phyloP scores from a whole-genome alignment of 768 basidiomycete species.

The Lentinula boryana region DNA sequence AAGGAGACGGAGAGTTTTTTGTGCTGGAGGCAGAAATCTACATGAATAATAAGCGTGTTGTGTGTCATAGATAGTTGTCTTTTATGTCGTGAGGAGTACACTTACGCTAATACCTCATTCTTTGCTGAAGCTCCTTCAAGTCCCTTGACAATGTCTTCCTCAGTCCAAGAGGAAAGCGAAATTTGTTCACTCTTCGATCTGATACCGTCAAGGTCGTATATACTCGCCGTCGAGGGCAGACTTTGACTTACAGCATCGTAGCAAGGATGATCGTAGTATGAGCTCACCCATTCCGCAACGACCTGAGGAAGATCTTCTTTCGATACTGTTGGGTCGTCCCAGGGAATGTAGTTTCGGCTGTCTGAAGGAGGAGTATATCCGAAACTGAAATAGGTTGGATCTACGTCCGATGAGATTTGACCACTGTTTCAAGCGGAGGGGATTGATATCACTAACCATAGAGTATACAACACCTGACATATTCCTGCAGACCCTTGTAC shows the following conservation, averaged over 20 bases:
- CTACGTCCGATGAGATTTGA: background rate
- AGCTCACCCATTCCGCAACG: conserved; percentile 8
- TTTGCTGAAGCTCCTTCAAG: conserved; percentile 1
- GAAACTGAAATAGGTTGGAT: conserved; percentile 8
- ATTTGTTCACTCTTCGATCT: background rate
- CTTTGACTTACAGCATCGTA: background rate
- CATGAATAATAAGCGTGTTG: too few relatives aligned
- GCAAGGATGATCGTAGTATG: conserved; percentile 11
- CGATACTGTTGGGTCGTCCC: conserved; percentile 4
- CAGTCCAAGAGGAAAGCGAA: conserved; percentile 7
- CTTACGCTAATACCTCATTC: conserved; percentile 2
- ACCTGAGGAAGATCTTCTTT: conserved; percentile 3
- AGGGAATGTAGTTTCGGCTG: conserved; percentile 6
- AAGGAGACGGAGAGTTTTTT: background rate
- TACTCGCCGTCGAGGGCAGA: background rate
- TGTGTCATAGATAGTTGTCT: background rate
- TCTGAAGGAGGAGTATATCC: conserved; percentile 10
- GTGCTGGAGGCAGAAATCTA: background rate
- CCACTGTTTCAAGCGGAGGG: background rate
- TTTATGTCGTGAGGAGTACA: background rate
- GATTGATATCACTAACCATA: conserved; percentile 9
- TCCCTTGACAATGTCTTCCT: conserved; percentile 2
- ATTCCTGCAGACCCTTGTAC: conserved; percentile 4
- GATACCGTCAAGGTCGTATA: background rate
- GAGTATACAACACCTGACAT: conserved; percentile 10